Conservation (phyloP, 2,329 filamentous ascomycete genomes). For the Achaetomium macrosporum region DNA sequence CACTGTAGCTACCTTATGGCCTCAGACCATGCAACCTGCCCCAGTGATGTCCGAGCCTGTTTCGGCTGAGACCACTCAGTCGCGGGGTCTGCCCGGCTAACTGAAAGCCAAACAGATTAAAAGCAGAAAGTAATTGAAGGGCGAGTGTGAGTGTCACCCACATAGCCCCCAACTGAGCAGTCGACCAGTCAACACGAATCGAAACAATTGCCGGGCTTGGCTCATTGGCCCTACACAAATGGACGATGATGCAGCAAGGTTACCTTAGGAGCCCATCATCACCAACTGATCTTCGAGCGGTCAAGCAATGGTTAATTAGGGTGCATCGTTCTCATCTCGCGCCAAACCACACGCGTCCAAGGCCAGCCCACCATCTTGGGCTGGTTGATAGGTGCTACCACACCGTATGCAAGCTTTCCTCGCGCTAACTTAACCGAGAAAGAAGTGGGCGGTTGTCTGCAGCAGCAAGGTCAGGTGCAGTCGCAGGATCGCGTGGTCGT, state of each 20-base stretch:
- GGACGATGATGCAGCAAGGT: slow-evolving; percentile 11
- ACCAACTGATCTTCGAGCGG: slow-evolving; percentile 8
- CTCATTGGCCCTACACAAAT: slow-evolving; percentile 17
- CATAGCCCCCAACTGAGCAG: slow-evolving; percentile 9
- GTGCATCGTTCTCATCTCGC: slow-evolving; percentile 1
- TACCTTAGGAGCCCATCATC: slow-evolving; percentile 2
- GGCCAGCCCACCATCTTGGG: slow-evolving; percentile 5
- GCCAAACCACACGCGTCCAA: slow-evolving; percentile 10
- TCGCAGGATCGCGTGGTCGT: neutral
- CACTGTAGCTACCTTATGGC: too few species aligned
- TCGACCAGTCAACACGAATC: slow-evolving; percentile 12
- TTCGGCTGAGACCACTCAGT: too few species aligned
- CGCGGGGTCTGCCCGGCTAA: neutral
- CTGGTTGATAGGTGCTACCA: neutral
- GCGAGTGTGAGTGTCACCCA: slow-evolving; percentile 13
- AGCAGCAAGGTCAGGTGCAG: neutral
- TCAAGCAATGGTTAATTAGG: slow-evolving; percentile 11
- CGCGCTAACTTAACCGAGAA: slow-evolving; percentile 16
- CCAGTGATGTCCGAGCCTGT: too few species aligned
- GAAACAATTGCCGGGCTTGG: slow-evolving; percentile 16
- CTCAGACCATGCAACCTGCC: too few species aligned
- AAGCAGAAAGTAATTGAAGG: neutral
- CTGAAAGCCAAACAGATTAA: neutral
- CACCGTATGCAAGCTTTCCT: slow-evolving; percentile 9
- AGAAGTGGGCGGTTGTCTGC: slow-evolving; percentile 9